Evolutionary conservation across 1,139 yeast species (phyloP).

Genomic region (Saccharomycopsis crataegensis): DNA sequence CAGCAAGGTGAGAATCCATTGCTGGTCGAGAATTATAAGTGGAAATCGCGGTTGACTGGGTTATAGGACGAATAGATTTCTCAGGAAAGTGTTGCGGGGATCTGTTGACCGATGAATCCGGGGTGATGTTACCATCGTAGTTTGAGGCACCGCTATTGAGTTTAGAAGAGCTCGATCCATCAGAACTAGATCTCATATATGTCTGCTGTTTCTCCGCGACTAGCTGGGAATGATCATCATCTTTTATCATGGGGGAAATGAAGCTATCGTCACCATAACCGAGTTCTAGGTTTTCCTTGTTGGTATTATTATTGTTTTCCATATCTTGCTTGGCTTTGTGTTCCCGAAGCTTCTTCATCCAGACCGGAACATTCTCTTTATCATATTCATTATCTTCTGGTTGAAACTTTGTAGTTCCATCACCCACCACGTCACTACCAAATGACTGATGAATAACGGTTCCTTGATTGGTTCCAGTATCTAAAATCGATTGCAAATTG

Average conservation of each 20-base stretch:
- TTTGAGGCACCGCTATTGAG: neutral
- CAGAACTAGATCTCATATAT: neutral
- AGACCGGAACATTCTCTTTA: constrained; percentile 16
- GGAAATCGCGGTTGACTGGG: constrained; percentile 4
- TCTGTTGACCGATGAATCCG: constrained; percentile 2
- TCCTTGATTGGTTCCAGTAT: neutral
- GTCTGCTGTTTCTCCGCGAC: neutral
- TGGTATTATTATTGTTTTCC: neutral
- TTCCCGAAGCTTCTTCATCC: constrained; percentile 13
- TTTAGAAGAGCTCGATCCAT: neutral
- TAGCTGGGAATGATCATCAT: neutral
- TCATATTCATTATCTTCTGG: neutral
- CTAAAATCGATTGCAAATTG: constrained; percentile 12
- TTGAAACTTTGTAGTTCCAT: constrained; percentile 8
- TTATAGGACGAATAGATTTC: constrained; percentile 1
- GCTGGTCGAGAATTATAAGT: neutral
- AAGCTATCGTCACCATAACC: neutral
- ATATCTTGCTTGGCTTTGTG: neutral
- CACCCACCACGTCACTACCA: neutral
- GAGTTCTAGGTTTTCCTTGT: neutral
- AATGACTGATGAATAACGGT: constrained; percentile 8
- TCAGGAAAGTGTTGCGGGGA: constrained; percentile 1
- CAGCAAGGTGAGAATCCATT: neutral
- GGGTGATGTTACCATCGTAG: constrained; percentile 5
- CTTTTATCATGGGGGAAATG: neutral